phyloP scores from a whole-genome alignment of 306 rosid genomes.

The Alnus rubra region DNA sequence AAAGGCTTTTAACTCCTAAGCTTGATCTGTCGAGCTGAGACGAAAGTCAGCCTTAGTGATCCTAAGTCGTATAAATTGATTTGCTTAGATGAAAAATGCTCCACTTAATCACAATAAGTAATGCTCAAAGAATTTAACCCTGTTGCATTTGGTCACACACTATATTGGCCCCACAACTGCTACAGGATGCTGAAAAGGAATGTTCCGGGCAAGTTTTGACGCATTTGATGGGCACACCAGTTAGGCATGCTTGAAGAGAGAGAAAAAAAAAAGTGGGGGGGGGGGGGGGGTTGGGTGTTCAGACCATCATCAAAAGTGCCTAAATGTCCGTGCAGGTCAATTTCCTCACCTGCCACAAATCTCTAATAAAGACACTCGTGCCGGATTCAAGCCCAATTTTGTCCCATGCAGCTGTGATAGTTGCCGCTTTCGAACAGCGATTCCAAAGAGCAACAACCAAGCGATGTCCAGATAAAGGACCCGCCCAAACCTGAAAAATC shows the following conservation, averaged over 20 bases:
- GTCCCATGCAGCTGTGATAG: conserved; percentile 66
- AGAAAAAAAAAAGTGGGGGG: no score
- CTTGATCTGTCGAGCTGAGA: no score
- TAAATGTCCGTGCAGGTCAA: conserved; percentile 10
- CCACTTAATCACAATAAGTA: background rate
- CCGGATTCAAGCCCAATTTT: conserved; percentile 67
- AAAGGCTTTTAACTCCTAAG: background rate
- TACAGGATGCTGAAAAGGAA: background rate
- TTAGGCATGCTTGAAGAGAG: background rate
- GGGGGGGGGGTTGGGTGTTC: background rate
- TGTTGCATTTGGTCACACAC: no score
- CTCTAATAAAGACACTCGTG: conserved; percentile 62
- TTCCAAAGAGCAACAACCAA: conserved; percentile 85
- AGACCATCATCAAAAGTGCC: background rate
- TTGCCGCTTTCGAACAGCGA: conserved; percentile 59
- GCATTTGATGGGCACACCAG: background rate
- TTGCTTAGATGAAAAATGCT: background rate
- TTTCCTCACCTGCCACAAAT: conserved; percentile 84
- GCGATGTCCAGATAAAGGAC: conserved; percentile 76
- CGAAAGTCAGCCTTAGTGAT: background rate
- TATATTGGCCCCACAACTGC: no score
- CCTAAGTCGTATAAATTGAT: background rate
- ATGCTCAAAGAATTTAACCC: no score
- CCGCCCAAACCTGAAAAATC: conserved; percentile 84
- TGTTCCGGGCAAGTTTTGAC: background rate